Conservation (phyloP, 371 early-diverging fungal genomes). For the Sporodiniella umbellata region DNA sequence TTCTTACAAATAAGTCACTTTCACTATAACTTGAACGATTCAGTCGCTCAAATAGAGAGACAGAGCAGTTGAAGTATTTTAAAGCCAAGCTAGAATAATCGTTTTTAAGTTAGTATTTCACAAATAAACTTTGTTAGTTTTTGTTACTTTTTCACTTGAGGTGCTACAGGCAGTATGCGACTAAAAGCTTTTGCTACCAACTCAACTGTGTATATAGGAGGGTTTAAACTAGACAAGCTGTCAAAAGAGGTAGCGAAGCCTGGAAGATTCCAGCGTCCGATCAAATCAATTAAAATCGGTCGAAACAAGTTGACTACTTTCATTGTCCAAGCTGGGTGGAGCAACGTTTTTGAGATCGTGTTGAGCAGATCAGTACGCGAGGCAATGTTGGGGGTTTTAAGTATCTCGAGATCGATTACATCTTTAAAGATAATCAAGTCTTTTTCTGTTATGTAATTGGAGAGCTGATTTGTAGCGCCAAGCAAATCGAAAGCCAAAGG, state of each 20-base stretch:
- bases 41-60: slow-evolving; percentile 54
- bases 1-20: slow-evolving; percentile 1
- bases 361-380: slow-evolving; percentile 27
- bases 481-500: slow-evolving; percentile 35
- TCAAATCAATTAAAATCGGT: slow-evolving; percentile 79
- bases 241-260: slow-evolving; percentile 46
- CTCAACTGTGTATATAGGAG: slow-evolving; percentile 46
- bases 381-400: slow-evolving; percentile 5
- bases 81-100: slow-evolving; percentile 50
- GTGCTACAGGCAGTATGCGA: slow-evolving; percentile 63
- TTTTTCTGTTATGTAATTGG: slow-evolving; percentile 4
- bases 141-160: slow-evolving; percentile 69
- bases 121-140: neutral
- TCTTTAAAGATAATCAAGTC: slow-evolving; percentile 10
- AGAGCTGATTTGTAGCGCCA: slow-evolving; percentile 23
- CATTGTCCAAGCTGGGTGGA: slow-evolving; percentile 30
- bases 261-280: slow-evolving; percentile 71
- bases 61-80: slow-evolving; percentile 52
- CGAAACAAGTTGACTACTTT: slow-evolving; percentile 60
- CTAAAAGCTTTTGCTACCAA: slow-evolving; percentile 63
- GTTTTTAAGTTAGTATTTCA: neutral
- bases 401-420: slow-evolving; percentile 11
- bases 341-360: slow-evolving; percentile 31
- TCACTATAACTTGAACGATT: slow-evolving; percentile 36
- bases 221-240: slow-evolving; percentile 13